These are phyloP conservation scores for Leucaena leucocephala DNA, from an alignment of 306 rosid genomes.

Conservation along the genomic window DNA sequence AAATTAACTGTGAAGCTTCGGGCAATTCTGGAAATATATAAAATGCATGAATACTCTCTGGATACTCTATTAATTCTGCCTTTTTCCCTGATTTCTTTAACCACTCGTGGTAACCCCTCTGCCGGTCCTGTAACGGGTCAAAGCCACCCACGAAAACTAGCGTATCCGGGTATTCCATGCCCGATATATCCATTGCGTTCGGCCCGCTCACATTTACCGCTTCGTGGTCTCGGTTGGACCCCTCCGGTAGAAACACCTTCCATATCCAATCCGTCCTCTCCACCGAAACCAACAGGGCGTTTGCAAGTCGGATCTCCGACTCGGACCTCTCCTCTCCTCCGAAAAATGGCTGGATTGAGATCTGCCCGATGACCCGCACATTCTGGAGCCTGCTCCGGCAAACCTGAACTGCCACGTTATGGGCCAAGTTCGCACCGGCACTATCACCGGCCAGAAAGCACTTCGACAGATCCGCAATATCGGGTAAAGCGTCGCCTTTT, in stretches of 20 bases:
- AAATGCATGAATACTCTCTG: constrained; percentile 63
- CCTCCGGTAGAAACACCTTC: constrained; percentile 60
- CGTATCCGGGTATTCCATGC: constrained; percentile 60
- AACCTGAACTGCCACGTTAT: constrained; percentile 57
- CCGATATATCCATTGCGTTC: constrained; percentile 54
- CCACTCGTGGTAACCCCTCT: constrained; percentile 66
- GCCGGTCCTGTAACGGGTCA: constrained; percentile 82
- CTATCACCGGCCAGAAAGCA: constrained; percentile 76
- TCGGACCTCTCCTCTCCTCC: constrained; percentile 75
- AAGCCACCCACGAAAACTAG: constrained; percentile 63
- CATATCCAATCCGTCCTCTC: constrained; percentile 65
- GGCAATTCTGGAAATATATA: constrained; percentile 60
- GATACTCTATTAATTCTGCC: constrained; percentile 55
- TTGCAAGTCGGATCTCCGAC: constrained; percentile 50
- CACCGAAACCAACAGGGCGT: constrained; percentile 45
- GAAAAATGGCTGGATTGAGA: constrained; percentile 75
- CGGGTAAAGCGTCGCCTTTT: constrained; percentile 39
- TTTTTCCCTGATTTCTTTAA: constrained; percentile 52
- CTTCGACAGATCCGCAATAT: constrained; percentile 50
- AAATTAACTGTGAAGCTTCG: constrained; percentile 45
- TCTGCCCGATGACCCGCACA: constrained; percentile 39
- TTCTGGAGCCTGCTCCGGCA: constrained; percentile 13
- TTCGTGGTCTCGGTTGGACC: constrained; percentile 52
- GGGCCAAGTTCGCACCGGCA: constrained; percentile 83
- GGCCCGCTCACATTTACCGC: constrained; percentile 66